Conservation (phyloP, 805 yeast genomes). For the Martiniozyma abietophila region DNA sequence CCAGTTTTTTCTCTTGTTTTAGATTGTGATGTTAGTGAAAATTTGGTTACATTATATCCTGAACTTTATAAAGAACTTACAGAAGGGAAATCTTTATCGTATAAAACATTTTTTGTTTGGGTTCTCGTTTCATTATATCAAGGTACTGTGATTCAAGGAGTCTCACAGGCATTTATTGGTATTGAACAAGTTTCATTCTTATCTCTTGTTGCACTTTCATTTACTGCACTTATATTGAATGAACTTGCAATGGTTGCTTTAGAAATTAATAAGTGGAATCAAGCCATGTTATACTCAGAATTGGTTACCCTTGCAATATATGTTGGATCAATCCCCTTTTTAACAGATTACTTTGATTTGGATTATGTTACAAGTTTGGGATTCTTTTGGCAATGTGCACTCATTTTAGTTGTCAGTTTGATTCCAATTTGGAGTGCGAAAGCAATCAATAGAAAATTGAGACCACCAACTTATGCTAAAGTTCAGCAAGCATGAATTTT, state of each 20-base stretch:
- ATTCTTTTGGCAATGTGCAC: constrained; percentile 45
- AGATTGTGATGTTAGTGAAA: constrained; percentile 86
- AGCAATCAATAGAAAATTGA: constrained; percentile 59
- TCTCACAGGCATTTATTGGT: constrained; percentile 71
- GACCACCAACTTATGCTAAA: constrained; percentile 95
- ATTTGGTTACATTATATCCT: constrained; percentile 82
- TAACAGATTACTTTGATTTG: constrained; percentile 80
- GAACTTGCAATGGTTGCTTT: constrained; percentile 91
- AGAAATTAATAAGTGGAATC: constrained; percentile 88
- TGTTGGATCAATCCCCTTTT: constrained; percentile 70
- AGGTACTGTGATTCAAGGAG: constrained; percentile 75
- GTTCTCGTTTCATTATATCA: constrained; percentile 83
- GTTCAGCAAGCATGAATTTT: constrained; percentile 62
- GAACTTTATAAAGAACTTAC: constrained; percentile 91
- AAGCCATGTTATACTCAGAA: constrained; percentile 64
- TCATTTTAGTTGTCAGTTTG: constrained; percentile 60
- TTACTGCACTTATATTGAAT: constrained; percentile 68
- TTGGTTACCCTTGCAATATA: constrained; percentile 59
- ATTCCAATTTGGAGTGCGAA: constrained; percentile 87
- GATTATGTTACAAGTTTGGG: constrained; percentile 43
- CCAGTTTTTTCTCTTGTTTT: constrained; percentile 92
- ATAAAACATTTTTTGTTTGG: constrained; percentile 86
- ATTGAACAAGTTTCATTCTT: constrained; percentile 44
- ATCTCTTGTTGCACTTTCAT: constrained; percentile 79
- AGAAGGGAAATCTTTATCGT: constrained; percentile 77